Evolutionary conservation across 2,329 filamentous ascomycete genomes (phyloP).

Genomic region (Decorospora gaudefroyi): DNA sequence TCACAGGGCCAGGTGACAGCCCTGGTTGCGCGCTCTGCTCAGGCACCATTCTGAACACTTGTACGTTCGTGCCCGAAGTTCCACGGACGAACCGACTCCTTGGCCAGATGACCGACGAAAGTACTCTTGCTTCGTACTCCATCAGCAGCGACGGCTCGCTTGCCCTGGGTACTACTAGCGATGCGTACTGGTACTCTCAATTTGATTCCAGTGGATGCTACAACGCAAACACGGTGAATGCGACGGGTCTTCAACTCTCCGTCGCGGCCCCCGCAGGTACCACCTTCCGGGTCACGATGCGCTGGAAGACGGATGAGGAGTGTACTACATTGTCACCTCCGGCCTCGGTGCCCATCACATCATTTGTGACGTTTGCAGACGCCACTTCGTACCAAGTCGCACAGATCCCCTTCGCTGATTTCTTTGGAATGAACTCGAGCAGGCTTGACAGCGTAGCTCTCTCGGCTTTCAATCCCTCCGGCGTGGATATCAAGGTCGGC

Average conservation of each 20-base stretch:
- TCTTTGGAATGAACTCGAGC: constrained; percentile 11
- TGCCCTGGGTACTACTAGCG: not conserved
- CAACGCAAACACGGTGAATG: constrained; percentile 8
- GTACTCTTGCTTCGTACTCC: constrained; percentile 8
- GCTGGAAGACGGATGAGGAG: constrained; percentile 8
- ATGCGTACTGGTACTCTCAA: constrained; percentile 11
- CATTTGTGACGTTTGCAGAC: constrained; percentile 3
- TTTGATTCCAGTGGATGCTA: constrained; percentile 6
- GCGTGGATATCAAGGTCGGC: constrained; percentile 2
- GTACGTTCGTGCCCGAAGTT: constrained; percentile 6
- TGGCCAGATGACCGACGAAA: constrained; percentile 7
- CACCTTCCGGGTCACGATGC: constrained; percentile 7
- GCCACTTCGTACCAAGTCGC: constrained; percentile 7
- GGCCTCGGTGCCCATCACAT: constrained; percentile 3
- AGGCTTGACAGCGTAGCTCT: constrained; percentile 11
- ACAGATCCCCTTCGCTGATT: constrained; percentile 11
- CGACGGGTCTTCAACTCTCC: constrained; percentile 8
- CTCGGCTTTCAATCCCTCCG: constrained; percentile 3
- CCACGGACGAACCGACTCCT: constrained; percentile 6
- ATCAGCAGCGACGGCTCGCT: constrained; percentile 7
- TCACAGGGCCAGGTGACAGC: constrained; percentile 8
- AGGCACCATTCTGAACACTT: constrained; percentile 11
- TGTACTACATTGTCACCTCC: constrained; percentile 6
- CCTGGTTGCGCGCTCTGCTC: constrained; percentile 13
- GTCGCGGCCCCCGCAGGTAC: constrained; percentile 7